Evolutionary conservation across 768 basidiomycete genomes (phyloP).

Genomic region (Imleria badia): DNA sequence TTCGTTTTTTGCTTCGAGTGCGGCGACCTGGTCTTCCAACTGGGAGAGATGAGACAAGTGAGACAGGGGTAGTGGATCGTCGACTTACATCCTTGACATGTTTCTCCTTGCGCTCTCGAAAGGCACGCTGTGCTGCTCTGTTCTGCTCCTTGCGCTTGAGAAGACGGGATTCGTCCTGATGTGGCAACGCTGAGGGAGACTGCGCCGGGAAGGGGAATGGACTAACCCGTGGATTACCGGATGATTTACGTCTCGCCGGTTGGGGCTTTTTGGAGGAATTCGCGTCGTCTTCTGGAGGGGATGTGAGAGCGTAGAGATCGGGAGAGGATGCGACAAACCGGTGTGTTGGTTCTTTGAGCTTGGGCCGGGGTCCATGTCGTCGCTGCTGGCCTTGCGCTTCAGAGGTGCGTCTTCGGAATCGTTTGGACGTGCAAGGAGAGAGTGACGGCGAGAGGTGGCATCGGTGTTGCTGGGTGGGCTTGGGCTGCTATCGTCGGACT

Average conservation of each 20-base stretch:
- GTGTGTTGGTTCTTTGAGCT: conserved; percentile 67
- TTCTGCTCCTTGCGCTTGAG: conserved; percentile 97
- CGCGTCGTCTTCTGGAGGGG: conserved; percentile 23
- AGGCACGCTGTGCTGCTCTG: conserved; percentile 94
- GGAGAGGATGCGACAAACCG: conserved; percentile 37
- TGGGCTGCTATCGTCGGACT: conserved; percentile 76
- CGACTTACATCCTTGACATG: conserved; percentile 91
- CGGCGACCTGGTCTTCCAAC: conserved; percentile 90
- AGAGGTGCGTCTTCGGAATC: conserved; percentile 48
- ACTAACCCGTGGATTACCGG: conserved; percentile 37
- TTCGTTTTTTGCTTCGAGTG: conserved; percentile 81
- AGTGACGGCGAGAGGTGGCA: conserved; percentile 20
- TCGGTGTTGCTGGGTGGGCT: conserved; percentile 60
- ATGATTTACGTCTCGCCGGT: conserved; percentile 40
- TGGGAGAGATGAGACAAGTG: conserved; percentile 30
- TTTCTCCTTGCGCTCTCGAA: conserved; percentile 95
- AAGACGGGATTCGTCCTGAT: conserved; percentile 69
- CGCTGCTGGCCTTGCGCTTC: conserved; percentile 78
- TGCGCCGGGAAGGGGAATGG: not conserved
- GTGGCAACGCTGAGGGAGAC: conserved; percentile 6
- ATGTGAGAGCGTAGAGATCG: not conserved
- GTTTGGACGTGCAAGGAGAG: conserved; percentile 28
- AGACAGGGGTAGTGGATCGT: conserved; percentile 3
- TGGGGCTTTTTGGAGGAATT: conserved; percentile 26
- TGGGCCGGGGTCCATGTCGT: conserved; percentile 62